Base-by-base conservation (phyloP, 139 green algal species). In the Pycnococcus provasolii region DNA sequence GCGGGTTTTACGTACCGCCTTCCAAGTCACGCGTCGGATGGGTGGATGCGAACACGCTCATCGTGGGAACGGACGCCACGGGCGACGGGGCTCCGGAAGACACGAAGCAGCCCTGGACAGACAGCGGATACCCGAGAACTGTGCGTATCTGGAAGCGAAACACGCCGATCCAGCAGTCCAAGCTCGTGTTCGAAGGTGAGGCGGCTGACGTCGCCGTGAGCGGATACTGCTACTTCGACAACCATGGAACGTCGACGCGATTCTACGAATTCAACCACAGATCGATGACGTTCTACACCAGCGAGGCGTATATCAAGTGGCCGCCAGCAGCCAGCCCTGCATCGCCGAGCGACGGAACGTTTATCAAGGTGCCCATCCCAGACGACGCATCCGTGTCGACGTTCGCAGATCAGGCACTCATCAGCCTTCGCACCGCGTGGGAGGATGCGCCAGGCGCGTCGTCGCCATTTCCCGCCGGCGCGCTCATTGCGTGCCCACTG, bases 1-100 rank as follows among this genome's bases (percentile, higher is more conserved):
- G 53, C 40, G 42, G 42, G 1, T 65, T 65, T 37, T 15, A 44
- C 2, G 8, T 65, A 2, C 59, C 59, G 26, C 1, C n/a, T 15
- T 15, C 13, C 2, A 65, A 65, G 43, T 39, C 50, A 42, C 50
- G 1, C 59, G n/a, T 65, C 40, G 50, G 59, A n/a, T 65, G 59
- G 59, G 59, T 65, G 3, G 59, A 65, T 50, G 2, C 42, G 13
- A 42, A 65, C 40, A 26, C 26, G 26, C 26, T 26, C 26, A 26
- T 26, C 26, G 26, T 26, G 26, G 26, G 26, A 26, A 26, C 26
- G 26, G 13, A 6, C 40, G 42, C 43, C 3, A 53, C 42, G 59
- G 41, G 50, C 5, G 59, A 42, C 41, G 11, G 37, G 3, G 59
- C 50, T 50, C 3, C 8, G 42, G 59, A 42, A 9, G 59, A 50